Evolutionary conservation across 139 green algal genomes (phyloP), one percentile per base, ranked within the genome.

Genomic region (Chlorella sp.): DNA sequence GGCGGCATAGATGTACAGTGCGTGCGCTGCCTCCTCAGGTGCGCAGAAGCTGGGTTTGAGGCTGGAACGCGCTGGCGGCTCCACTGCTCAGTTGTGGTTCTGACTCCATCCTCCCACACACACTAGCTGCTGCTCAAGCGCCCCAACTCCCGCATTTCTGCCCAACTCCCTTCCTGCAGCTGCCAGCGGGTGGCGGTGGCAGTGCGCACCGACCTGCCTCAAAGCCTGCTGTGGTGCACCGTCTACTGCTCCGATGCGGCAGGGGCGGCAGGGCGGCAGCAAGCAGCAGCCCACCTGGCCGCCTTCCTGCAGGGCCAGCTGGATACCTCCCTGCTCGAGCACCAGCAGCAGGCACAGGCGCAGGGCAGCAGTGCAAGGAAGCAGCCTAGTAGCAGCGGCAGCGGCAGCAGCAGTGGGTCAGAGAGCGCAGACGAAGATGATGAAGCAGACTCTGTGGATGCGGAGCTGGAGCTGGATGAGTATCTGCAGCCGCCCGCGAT

Each of bases 171-270:
- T 92, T 41, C 51, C 71, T 63, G 60, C 76, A 94, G 87, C 87
- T 93, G 91, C 71, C 87, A 96, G 83, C 91, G 91, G 28, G 92
- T 96, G 60, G 90, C 87, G 12, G 86, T 94, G 6, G 93, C 92
- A 4, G 78, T 91, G 74, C 74, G 84, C 26, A 89, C 84, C 63
- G 89, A 92, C 71, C 80, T 94, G 55, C 57, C 81, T 23, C 82
- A 84, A 1, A 82, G 74, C 4, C 69, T 89, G 63, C 84, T 97
- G 70, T 87, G 88, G 23, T 83, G 87, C 64, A 93, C 88, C 3
- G 85, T 95, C 30, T 96, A 95, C 81, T 74, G 89, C 21, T 84
- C 91, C 25, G 65, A 76, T 2, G 67, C 71, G 3, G 82, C 65
- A 13, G 84, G 84, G 0, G 78, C 67, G 4, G 81, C 67, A 13